Evolutionary conservation across 208 protist genomes (phyloP).

Genomic region (Polymyxa betae): DNA sequence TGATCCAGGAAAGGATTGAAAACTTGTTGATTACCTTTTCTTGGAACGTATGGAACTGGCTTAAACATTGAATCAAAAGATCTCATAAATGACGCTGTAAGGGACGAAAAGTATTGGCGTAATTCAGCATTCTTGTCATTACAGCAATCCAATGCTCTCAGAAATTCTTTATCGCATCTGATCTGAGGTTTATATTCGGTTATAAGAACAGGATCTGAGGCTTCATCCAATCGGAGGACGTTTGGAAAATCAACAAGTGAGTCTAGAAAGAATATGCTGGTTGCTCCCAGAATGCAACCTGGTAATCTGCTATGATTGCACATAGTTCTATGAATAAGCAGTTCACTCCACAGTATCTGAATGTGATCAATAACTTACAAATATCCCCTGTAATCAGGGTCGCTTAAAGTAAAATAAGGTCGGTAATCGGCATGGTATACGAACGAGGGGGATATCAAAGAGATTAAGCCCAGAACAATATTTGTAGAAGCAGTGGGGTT

Average conservation of each 20-base stretch:
- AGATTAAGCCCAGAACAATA: not conserved
- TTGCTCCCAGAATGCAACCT: not conserved
- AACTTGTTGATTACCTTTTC: not conserved
- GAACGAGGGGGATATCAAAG: not conserved
- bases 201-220: not conserved
- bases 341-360: not conserved
- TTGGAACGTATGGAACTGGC: not conserved
- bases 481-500: not conserved
- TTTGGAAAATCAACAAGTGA: conserved; percentile 16
- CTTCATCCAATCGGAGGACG: not conserved
- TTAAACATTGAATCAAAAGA: not conserved
- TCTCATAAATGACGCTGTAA: not conserved
- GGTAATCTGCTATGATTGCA: not conserved
- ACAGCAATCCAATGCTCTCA: not conserved
- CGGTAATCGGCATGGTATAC: conserved; percentile 26
- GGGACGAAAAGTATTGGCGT: not conserved
- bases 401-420: not conserved
- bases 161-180: not conserved
- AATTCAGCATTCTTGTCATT: not conserved
- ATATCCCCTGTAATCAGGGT: not conserved
- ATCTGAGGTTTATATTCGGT: not conserved
- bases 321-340: not conserved
- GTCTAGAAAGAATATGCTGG: not conserved
- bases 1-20: not conserved
- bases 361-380: not conserved